phyloP scores from a whole-genome alignment of 768 basidiomycete genomes.

The Fistulinella prunicolor region DNA sequence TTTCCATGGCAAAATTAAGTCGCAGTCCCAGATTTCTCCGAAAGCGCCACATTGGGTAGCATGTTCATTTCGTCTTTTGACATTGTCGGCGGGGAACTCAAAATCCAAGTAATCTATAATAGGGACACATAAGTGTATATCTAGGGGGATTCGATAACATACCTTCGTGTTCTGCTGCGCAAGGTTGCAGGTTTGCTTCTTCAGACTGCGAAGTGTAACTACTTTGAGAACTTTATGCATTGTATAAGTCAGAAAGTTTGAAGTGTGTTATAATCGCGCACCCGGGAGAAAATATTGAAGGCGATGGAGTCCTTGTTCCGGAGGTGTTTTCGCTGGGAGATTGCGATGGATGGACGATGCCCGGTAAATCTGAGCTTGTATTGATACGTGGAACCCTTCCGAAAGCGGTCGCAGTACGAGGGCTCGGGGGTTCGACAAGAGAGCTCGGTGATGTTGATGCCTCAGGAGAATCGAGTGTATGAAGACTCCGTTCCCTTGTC shows the following conservation, averaged over 20 bases:
- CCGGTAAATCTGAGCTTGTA: background rate
- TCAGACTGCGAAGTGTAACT: slow-evolving; percentile 14
- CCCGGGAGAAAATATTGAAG: slow-evolving; percentile 9
- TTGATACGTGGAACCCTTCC: background rate
- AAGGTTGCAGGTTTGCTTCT: slow-evolving; percentile 1
- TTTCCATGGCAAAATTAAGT: slow-evolving; percentile 7
- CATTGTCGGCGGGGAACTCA: background rate
- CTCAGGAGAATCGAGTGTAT: slow-evolving; percentile 11
- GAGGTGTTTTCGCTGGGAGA: slow-evolving; percentile 1
- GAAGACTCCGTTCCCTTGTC: slow-evolving; percentile 1
- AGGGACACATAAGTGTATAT: background rate
- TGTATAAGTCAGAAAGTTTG: background rate
- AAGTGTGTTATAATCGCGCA: background rate
- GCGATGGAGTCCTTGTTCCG: background rate
- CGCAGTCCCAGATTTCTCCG: slow-evolving; percentile 26
- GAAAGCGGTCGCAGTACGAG: background rate
- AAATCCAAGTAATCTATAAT: slow-evolving; percentile 9
- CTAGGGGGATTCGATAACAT: background rate
- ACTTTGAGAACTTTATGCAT: slow-evolving; percentile 7
- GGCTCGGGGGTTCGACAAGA: slow-evolving; percentile 12
- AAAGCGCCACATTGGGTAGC: slow-evolving; percentile 12
- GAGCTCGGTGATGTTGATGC: slow-evolving; percentile 5
- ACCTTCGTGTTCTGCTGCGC: slow-evolving; percentile 11
- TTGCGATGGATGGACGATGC: background rate
- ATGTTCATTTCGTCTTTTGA: slow-evolving; percentile 6